Percentiles rank a stretch among this genome's conserved stretches.
Conservation (phyloP, 2,329 filamentous ascomycete genomes). For the Venturia oleaginea region DNA sequence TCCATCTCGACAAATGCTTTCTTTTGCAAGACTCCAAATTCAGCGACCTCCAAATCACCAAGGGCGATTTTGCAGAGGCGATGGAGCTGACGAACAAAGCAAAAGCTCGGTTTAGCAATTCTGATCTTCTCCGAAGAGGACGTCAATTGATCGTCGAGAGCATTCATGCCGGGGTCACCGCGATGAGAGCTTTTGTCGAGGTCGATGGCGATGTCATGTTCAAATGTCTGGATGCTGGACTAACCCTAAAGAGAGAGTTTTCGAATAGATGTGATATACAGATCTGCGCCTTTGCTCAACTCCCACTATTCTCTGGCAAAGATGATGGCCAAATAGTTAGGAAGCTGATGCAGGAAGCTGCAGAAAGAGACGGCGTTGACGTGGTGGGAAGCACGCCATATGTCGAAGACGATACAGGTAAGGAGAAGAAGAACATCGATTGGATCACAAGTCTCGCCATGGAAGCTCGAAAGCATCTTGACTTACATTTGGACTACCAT, state of each 20-base stretch:
- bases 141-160: slow-evolving; percentile 58
- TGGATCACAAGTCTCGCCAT: slow-evolving; percentile 53
- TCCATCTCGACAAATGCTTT: slow-evolving; percentile 62
- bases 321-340: slow-evolving; percentile 44
- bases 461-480: slow-evolving; percentile 46
- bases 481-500: slow-evolving; percentile 66
- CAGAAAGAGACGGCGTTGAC: slow-evolving; percentile 38
- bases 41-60: slow-evolving; percentile 48
- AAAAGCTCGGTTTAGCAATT: slow-evolving; percentile 52
- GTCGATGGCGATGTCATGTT: slow-evolving; percentile 53
- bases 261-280: slow-evolving; percentile 49
- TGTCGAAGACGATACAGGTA: slow-evolving; percentile 47
- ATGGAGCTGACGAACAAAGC: slow-evolving; percentile 49
- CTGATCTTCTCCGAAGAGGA: slow-evolving; percentile 57
- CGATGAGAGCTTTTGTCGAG: slow-evolving; percentile 63
- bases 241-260: slow-evolving; percentile 48
- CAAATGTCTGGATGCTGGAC: slow-evolving; percentile 49
- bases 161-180: slow-evolving; percentile 54
- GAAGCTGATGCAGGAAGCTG: slow-evolving; percentile 39
- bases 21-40: slow-evolving; percentile 51
- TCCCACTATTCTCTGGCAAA: slow-evolving; percentile 52
- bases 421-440: slow-evolving; percentile 48
- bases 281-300: slow-evolving; percentile 62
- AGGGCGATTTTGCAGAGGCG: slow-evolving; percentile 58
- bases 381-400: slow-evolving; percentile 62